phyloP scores from a whole-genome alignment of 2,329 filamentous ascomycete species.

The Nemania abortiva region DNA sequence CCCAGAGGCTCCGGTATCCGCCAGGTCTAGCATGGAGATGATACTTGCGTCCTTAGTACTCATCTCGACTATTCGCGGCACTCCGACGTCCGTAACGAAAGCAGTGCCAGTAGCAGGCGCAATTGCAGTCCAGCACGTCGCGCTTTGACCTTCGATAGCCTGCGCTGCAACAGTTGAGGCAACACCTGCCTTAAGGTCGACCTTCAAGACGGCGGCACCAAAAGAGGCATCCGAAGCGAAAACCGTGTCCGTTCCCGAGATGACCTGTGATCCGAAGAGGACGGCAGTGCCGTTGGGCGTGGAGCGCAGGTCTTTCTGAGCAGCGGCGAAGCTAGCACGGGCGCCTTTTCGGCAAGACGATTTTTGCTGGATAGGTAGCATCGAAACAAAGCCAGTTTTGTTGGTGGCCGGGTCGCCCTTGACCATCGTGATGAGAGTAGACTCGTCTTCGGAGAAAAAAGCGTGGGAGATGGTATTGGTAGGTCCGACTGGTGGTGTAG shows the following conservation, averaged over 20 bases:
- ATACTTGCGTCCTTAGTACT: slow-evolving; percentile 62
- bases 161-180: slow-evolving; percentile 45
- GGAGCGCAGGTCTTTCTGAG: slow-evolving; percentile 51
- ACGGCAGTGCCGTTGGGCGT: slow-evolving; percentile 67
- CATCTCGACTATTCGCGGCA: slow-evolving; percentile 69
- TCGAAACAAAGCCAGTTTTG: slow-evolving; percentile 65
- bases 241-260: slow-evolving; percentile 57
- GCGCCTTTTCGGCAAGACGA: slow-evolving; percentile 60
- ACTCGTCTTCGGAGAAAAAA: slow-evolving; percentile 69
- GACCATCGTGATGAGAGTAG: slow-evolving; percentile 65
- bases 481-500: slow-evolving; percentile 69
- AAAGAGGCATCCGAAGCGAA: slow-evolving; percentile 71
- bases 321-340: slow-evolving; percentile 39
- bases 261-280: slow-evolving; percentile 64
- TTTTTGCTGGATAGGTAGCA: slow-evolving; percentile 37
- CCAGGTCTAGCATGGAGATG: slow-evolving; percentile 56
- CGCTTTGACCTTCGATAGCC: slow-evolving; percentile 62
- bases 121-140: slow-evolving; percentile 70
- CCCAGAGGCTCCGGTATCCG: slow-evolving; percentile 62
- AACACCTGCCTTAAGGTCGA: slow-evolving; percentile 11
- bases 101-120: slow-evolving; percentile 57
- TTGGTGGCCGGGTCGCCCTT: slow-evolving; percentile 69
- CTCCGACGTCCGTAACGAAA: slow-evolving; percentile 70
- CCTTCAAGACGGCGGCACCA: slow-evolving; percentile 62
- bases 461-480: slow-evolving; percentile 70